Conservation (phyloP, 306 rosid genomes). For the Purshia tridentata region DNA sequence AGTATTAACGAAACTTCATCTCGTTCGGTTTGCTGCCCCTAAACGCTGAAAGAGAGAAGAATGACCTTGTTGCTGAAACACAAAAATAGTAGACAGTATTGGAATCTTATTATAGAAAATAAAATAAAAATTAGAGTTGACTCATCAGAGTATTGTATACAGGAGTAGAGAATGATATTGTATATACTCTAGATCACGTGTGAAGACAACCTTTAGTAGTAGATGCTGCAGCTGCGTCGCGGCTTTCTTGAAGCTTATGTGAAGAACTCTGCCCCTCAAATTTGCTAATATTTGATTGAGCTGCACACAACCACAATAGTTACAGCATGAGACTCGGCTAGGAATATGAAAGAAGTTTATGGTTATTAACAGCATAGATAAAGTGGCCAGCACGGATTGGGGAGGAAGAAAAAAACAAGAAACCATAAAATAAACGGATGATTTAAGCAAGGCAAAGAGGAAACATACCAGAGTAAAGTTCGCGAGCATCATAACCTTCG, state of each 20-base stretch:
- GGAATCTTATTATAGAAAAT: slow-evolving; percentile 2
- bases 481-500: slow-evolving; percentile 54
- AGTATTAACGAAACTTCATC: slow-evolving; percentile 31
- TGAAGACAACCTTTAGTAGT: slow-evolving; percentile 68
- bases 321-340: slow-evolving; percentile 19
- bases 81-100: slow-evolving; percentile 16
- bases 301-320: slow-evolving; percentile 25
- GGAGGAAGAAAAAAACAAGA: neutral
- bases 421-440: slow-evolving; percentile 6
- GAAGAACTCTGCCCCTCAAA: slow-evolving; percentile 49
- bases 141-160: neutral
- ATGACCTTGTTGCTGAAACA: slow-evolving; percentile 84
- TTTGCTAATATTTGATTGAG: slow-evolving; percentile 49
- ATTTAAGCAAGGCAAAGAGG: slow-evolving; percentile 15
- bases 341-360: slow-evolving; percentile 4
- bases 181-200: slow-evolving; percentile 16
- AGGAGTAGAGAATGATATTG: slow-evolving; percentile 5
- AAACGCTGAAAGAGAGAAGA: slow-evolving; percentile 98
- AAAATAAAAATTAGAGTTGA: neutral
- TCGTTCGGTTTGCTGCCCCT: slow-evolving; percentile 55
- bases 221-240: slow-evolving; percentile 47
- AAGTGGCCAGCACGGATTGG: neutral
- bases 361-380: too few relatives aligned
- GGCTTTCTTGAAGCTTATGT: slow-evolving; percentile 55
- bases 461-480: slow-evolving; percentile 46